phyloP scores from a whole-genome alignment of 2,329 filamentous ascomycete genomes.

The Ciborinia camelliae region DNA sequence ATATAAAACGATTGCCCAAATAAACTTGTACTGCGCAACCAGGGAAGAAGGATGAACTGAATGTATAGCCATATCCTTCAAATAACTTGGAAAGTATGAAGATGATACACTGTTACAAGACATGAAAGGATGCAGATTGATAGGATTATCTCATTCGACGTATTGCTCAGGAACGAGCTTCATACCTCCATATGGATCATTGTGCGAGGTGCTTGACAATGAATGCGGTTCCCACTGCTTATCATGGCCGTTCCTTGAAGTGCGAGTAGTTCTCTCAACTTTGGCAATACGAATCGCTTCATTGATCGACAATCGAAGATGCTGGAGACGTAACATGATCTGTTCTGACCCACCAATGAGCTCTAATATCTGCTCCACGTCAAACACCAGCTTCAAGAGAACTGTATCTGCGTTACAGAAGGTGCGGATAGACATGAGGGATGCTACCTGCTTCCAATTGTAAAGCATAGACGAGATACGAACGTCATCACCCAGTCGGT shows the following conservation, averaged over 20 bases:
- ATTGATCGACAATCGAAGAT: conserved; percentile 30
- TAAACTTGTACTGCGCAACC: background rate
- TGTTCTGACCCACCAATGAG: conserved; percentile 41
- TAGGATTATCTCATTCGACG: conserved; percentile 2
- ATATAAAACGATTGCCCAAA: background rate
- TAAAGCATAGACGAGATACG: conserved; percentile 43
- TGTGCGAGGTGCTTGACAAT: conserved; percentile 17
- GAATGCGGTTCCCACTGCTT: conserved; percentile 20
- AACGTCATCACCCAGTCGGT: conserved; percentile 40
- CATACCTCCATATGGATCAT: conserved; percentile 27
- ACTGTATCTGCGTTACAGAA: conserved; percentile 49
- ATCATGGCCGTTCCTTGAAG: conserved; percentile 17
- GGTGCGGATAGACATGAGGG: conserved; percentile 47
- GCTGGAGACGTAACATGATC: conserved; percentile 32
- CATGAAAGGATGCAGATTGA: background rate
- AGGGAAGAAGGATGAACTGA: background rate
- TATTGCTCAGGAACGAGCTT: conserved; percentile 30
- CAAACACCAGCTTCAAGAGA: conserved; percentile 48
- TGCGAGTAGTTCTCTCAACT: conserved; percentile 14
- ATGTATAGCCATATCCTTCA: background rate
- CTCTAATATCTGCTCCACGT: conserved; percentile 47
- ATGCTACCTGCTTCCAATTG: conserved; percentile 47
- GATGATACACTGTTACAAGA: background rate
- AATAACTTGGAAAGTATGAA: background rate
- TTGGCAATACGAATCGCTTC: conserved; percentile 28